A percentile compares a stretch with the other conserved stretches of the same genome.
Evolutionary conservation across 1,284 basidiomycete genomes (phyloP).

Genomic region (Ceratobasidium sp.): DNA sequence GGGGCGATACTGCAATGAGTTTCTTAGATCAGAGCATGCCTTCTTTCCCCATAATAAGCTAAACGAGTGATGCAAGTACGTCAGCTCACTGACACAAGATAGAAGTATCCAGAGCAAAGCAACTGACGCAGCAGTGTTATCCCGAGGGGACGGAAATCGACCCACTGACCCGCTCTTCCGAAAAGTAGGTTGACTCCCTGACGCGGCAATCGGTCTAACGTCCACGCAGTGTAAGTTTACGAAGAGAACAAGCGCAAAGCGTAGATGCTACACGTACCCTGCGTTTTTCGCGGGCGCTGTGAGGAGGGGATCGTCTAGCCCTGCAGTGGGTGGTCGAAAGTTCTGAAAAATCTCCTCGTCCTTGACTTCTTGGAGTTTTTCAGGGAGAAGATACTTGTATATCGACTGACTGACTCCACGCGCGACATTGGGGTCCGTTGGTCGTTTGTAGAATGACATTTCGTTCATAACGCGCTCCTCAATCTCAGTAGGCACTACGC

Average conservation of each 20-base stretch:
- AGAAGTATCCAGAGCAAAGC: not conserved
- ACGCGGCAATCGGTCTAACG: slow-evolving; percentile 17
- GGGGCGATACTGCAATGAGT: too few species aligned
- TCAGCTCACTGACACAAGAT: not conserved
- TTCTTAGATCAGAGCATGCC: not conserved
- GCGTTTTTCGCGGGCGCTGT: slow-evolving; percentile 3
- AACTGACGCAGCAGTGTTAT: slow-evolving; percentile 23
- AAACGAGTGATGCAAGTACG: not conserved
- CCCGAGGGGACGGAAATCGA: slow-evolving; percentile 2
- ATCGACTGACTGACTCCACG: slow-evolving; percentile 27
- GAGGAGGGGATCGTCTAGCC: slow-evolving; percentile 15
- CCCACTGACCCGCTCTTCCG: slow-evolving; percentile 1
- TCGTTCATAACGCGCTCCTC: slow-evolving; percentile 21
- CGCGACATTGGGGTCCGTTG: not conserved
- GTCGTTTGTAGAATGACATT: not conserved
- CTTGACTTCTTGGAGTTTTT: slow-evolving; percentile 36
- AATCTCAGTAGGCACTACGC: slow-evolving; percentile 22
- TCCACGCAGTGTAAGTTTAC: too few species aligned
- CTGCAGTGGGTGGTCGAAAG: slow-evolving; percentile 28
- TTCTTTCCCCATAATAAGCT: slow-evolving; percentile 34
- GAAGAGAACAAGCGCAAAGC: not conserved
- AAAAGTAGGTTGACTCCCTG: slow-evolving; percentile 1
- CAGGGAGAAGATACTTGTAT: slow-evolving; percentile 26
- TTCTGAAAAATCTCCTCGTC: slow-evolving; percentile 40
- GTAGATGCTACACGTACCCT: not conserved